phyloP scores from a whole-genome alignment of 2,329 filamentous ascomycete species.

The Hypoxylon sp. region DNA sequence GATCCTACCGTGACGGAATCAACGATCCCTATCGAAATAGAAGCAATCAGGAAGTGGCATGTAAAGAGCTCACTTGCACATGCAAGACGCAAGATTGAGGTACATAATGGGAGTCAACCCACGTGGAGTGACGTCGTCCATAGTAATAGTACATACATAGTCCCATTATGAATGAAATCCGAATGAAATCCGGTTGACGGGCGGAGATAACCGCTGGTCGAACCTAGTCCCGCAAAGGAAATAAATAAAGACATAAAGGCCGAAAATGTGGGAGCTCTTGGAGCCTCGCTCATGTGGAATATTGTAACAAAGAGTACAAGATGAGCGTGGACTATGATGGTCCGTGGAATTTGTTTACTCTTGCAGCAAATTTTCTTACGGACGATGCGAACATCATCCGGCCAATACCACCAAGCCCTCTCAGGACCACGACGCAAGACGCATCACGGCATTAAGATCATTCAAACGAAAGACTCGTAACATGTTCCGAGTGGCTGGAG shows the following conservation, averaged over 20 bases:
- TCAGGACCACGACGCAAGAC: conserved; percentile 56
- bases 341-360: conserved; percentile 57
- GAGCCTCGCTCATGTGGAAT: conserved; percentile 66
- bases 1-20: conserved; percentile 4
- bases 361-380: conserved; percentile 57
- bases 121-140: conserved; percentile 49
- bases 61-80: conserved; percentile 30
- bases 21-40: conserved; percentile 3
- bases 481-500: conserved; percentile 52
- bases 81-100: conserved; percentile 29
- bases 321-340: conserved; percentile 70
- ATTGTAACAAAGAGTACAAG: conserved; percentile 48
- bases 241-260: conserved; percentile 1
- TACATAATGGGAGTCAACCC: conserved; percentile 20
- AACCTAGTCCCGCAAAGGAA: conserved; percentile 23
- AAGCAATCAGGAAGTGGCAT: conserved; percentile 16
- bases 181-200: not conserved
- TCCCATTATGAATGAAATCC: conserved; percentile 36
- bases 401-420: conserved; percentile 51
- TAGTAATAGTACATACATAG: conserved; percentile 23
- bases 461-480: conserved; percentile 54
- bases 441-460: conserved; percentile 54
- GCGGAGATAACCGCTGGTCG: conserved; percentile 33
- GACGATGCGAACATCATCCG: conserved; percentile 42
- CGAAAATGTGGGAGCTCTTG: conserved; percentile 64